Base-by-base conservation (phyloP, 805 yeast genomes). In the Myxozyma monticola region DNA sequence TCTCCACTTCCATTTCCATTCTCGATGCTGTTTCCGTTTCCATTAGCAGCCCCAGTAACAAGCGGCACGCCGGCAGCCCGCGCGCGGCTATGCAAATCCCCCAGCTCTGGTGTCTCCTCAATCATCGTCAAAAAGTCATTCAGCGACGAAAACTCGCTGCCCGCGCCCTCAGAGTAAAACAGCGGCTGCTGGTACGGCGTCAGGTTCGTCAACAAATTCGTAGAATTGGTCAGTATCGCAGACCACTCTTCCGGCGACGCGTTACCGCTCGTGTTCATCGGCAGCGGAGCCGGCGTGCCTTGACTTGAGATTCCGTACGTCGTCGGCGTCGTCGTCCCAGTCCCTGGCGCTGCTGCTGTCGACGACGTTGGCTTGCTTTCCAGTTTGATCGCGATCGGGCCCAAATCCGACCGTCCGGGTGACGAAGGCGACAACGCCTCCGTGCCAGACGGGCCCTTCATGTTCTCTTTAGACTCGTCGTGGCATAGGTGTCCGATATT, bases 101-200 rank as follows among this genome's bases (percentile, higher is more conserved):
- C 31, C 14, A 9, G 9, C 14, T 9, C 12, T 9, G 14, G 12
- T 28, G 31, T 9, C 9, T 89, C 96, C 61, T 90, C 96, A 39
- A 90, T 79, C 87, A 90, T 87, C 1, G 90, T 82, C 45, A 90
- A 71, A 62, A 90, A 90, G 64, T 90, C 96, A 51, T 88, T 88
- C 59, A 90, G 72, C 0, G 96, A 88, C 55, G 88, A 82, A 64
- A 90, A 89, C 68, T 90, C 97, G 18, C 93, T 83, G 1, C 96
- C 96, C 10, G 54, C 59, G 0, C 89, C 95, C 62, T 89, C 96
- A 0, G 96, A 85, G 56, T 81, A 84, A 70, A 89, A 89, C 50
- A 85, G 79, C 0, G 95, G 93, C 56, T 71, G 47, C 71, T 61
- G 61, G 31, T 57, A 45, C 6, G 47, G 47, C 37, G 59, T 44